Evolutionary conservation across 805 yeast species (phyloP).

Genomic region (Kuraishia capsulata): DNA sequence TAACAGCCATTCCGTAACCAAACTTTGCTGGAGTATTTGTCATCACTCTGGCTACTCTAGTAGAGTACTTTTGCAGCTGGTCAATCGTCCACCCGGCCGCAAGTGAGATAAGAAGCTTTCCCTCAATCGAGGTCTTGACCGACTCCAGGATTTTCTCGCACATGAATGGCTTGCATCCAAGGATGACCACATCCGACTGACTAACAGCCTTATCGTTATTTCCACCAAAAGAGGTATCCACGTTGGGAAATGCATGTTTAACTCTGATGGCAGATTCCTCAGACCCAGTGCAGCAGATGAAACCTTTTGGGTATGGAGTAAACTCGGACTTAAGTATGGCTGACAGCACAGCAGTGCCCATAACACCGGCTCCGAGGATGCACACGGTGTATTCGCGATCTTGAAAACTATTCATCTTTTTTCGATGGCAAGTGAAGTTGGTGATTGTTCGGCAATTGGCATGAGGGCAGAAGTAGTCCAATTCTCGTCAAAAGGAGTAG

Average conservation of each 20-base stretch:
- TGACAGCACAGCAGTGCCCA: conserved; percentile 88
- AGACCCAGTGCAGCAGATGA: conserved; percentile 70
- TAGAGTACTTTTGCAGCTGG: conserved; percentile 45
- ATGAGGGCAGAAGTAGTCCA: no score
- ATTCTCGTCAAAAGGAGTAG: conserved; percentile 7
- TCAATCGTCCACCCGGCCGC: conserved; percentile 90
- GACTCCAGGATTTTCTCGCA: conserved; percentile 51
- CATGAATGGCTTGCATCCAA: conserved; percentile 87
- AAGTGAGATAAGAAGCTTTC: conserved; percentile 63
- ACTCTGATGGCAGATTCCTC: conserved; percentile 41
- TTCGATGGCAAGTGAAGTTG: no score
- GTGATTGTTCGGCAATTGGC: no score
- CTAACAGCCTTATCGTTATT: conserved; percentile 51
- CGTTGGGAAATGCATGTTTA: conserved; percentile 33
- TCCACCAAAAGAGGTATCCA: conserved; percentile 41
- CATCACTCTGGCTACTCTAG: conserved; percentile 82
- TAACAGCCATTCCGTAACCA: conserved; percentile 91
- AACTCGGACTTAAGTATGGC: conserved; percentile 54
- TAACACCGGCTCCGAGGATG: conserved; percentile 87
- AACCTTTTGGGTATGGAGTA: conserved; percentile 54
- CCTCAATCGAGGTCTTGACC: conserved; percentile 35
- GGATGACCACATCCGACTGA: conserved; percentile 58
- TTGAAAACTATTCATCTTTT: no score
- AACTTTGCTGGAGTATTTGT: conserved; percentile 94
- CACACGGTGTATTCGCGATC: conserved; percentile 35